Percentiles rank a stretch among this genome's conserved stretches.
phyloP scores from a whole-genome alignment of 2,329 filamentous ascomycete species.

The Epichloe hybrida region DNA sequence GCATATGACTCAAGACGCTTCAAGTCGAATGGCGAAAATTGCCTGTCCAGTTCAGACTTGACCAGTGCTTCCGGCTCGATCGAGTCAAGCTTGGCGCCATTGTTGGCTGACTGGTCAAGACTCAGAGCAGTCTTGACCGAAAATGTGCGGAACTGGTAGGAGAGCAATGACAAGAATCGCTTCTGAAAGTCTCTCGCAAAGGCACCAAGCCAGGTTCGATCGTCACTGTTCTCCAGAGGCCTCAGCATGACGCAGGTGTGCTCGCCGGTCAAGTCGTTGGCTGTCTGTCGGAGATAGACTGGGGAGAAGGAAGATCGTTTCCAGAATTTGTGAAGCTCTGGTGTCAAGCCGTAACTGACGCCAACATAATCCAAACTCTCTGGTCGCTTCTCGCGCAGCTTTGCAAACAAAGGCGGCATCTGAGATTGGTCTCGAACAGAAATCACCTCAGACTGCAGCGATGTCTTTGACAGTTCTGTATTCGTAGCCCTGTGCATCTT shows the following conservation, averaged over 20 bases:
- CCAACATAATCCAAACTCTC: slow-evolving; percentile 81
- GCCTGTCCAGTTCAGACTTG: slow-evolving; percentile 62
- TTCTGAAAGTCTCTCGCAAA: slow-evolving; percentile 89
- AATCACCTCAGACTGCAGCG: slow-evolving; percentile 74
- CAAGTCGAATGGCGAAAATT: slow-evolving; percentile 82
- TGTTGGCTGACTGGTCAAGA: slow-evolving; percentile 73
- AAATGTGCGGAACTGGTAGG: slow-evolving; percentile 85
- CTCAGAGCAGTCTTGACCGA: slow-evolving; percentile 64
- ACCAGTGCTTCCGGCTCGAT: slow-evolving; percentile 40
- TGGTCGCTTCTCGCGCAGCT: slow-evolving; percentile 69
- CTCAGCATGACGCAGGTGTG: slow-evolving; percentile 97
- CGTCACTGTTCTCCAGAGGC: slow-evolving; percentile 54
- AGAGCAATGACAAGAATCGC: slow-evolving; percentile 80
- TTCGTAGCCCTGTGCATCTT: slow-evolving; percentile 72
- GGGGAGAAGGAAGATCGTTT: slow-evolving; percentile 76
- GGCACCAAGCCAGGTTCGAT: slow-evolving; percentile 74
- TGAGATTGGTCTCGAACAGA: slow-evolving; percentile 78
- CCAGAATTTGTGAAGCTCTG: slow-evolving; percentile 89
- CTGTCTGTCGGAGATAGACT: slow-evolving; percentile 86
- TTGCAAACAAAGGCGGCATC: slow-evolving; percentile 88
- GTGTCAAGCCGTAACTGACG: slow-evolving; percentile 87
- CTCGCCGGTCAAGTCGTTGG: slow-evolving; percentile 92
- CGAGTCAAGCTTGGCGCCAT: slow-evolving; percentile 53
- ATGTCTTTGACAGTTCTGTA: slow-evolving; percentile 61
- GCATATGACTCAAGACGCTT: slow-evolving; percentile 92